phyloP scores from a whole-genome alignment of 2,329 filamentous ascomycete species.

The Fusarium papillatum region DNA sequence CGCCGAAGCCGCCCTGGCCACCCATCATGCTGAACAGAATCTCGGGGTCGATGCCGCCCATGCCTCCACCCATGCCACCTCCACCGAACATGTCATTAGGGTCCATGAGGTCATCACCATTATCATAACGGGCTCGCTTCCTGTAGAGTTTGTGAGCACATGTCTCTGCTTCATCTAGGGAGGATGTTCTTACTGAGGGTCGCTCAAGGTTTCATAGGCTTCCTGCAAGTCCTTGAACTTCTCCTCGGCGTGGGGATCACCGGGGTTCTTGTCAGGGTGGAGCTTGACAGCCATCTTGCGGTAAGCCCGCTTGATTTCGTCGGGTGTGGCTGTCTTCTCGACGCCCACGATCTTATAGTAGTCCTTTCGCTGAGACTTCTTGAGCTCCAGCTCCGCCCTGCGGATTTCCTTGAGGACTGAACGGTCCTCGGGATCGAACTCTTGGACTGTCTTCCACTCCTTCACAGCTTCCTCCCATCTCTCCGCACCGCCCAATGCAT shows the following conservation, averaged over 20 bases:
- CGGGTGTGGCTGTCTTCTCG: constrained; percentile 86
- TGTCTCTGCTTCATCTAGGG: background rate
- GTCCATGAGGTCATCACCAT: constrained; percentile 91
- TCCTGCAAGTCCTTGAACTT: constrained; percentile 99
- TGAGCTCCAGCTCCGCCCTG: constrained; percentile 92
- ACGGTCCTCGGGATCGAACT: constrained; percentile 86
- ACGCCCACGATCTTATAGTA: constrained; percentile 98
- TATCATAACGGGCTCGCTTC: constrained; percentile 92
- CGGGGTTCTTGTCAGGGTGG: constrained; percentile 98
- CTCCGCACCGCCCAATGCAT: constrained; percentile 86
- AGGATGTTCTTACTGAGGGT: constrained; percentile 81
- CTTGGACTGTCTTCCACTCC: constrained; percentile 89
- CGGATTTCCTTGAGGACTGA: constrained; percentile 87
- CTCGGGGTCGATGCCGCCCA: constrained; percentile 80
- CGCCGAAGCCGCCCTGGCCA: constrained; percentile 69
- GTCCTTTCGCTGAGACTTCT: constrained; percentile 98
- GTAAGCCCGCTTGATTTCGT: constrained; percentile 96
- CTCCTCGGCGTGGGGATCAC: constrained; percentile 85
- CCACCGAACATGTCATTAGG: constrained; percentile 87
- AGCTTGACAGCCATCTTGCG: constrained; percentile 93
- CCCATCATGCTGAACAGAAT: constrained; percentile 91
- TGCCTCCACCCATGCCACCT: constrained; percentile 74
- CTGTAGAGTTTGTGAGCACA: constrained; percentile 61
- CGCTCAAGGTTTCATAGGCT: constrained; percentile 95
- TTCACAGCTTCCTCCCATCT: constrained; percentile 93